phyloP scores from a whole-genome alignment of 257 asterid genomes.

The Echites panduratus region DNA sequence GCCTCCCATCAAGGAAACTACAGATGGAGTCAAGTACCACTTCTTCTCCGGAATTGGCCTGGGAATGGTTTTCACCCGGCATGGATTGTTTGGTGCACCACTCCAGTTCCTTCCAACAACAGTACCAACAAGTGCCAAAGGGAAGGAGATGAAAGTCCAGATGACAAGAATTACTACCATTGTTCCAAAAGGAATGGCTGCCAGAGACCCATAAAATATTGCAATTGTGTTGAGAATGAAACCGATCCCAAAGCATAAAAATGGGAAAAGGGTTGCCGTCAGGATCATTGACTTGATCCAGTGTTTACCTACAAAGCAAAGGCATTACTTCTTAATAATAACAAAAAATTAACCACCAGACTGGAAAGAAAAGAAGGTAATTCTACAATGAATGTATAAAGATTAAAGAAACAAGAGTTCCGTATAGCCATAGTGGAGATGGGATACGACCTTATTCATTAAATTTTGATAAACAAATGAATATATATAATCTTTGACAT shows the following conservation, averaged over 20 bases:
- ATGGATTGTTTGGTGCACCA: conserved; percentile 63
- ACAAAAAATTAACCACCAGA: background rate
- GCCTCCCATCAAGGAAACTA: conserved; percentile 66
- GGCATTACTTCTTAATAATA: background rate
- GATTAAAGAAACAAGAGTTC: background rate
- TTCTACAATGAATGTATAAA: background rate
- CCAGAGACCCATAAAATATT: conserved; percentile 59
- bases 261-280: conserved; percentile 59
- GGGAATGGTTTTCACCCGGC: conserved; percentile 69
- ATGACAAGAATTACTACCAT: conserved; percentile 57
- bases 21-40: conserved; percentile 59
- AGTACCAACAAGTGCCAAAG: conserved; percentile 56
- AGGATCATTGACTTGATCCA: conserved; percentile 64
- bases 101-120: conserved; percentile 66
- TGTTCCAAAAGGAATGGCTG: conserved; percentile 67
- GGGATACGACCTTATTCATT: background rate
- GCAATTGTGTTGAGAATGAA: conserved; percentile 58
- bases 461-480: background rate
- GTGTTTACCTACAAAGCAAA: conserved; percentile 38
- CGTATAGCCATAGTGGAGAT: background rate
- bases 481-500: background rate
- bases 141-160: conserved; percentile 63
- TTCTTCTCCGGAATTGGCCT: conserved; percentile 89
- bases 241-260: conserved; percentile 62
- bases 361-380: background rate